Conservation (phyloP, 2,329 filamentous ascomycete species). For the Dendrostoma leiphaemia region DNA sequence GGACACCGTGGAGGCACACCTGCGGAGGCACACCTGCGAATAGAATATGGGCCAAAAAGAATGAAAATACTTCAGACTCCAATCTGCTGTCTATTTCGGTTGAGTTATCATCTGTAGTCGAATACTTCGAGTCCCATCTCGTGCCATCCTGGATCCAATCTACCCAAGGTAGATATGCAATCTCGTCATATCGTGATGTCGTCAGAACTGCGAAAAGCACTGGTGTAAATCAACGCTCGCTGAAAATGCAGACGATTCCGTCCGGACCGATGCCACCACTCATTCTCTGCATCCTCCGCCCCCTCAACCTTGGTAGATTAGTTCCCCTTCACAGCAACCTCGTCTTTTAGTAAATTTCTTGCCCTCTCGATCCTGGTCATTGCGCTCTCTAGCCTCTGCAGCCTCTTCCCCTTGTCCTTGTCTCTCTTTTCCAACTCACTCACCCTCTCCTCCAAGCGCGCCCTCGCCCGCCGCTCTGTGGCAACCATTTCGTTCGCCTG, state of each 20-base stretch:
- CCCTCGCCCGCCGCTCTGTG: constrained; percentile 67
- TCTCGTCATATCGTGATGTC: background rate
- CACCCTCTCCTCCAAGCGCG: constrained; percentile 69
- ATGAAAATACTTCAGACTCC: too few species aligned
- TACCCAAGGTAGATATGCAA: too few species aligned
- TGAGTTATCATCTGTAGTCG: background rate
- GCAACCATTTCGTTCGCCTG: constrained; percentile 89
- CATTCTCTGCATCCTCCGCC: background rate
- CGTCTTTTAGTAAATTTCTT: constrained; percentile 53
- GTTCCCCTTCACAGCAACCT: constrained; percentile 3
- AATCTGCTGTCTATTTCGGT: too few species aligned
- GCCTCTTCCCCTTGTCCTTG: constrained; percentile 62
- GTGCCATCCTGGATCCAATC: background rate
- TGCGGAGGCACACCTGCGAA: too few species aligned
- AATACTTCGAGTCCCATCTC: background rate
- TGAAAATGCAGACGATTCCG: background rate
- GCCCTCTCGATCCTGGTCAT: constrained; percentile 71
- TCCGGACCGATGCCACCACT: too few species aligned
- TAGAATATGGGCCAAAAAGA: too few species aligned
- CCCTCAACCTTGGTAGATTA: background rate
- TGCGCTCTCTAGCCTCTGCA: constrained; percentile 71
- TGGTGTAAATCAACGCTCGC: background rate
- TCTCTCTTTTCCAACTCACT: constrained; percentile 68
- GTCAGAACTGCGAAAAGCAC: background rate
- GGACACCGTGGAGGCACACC: too few species aligned